phyloP scores from a whole-genome alignment of 345 rosid species.

The Eucalyptus regnans region DNA sequence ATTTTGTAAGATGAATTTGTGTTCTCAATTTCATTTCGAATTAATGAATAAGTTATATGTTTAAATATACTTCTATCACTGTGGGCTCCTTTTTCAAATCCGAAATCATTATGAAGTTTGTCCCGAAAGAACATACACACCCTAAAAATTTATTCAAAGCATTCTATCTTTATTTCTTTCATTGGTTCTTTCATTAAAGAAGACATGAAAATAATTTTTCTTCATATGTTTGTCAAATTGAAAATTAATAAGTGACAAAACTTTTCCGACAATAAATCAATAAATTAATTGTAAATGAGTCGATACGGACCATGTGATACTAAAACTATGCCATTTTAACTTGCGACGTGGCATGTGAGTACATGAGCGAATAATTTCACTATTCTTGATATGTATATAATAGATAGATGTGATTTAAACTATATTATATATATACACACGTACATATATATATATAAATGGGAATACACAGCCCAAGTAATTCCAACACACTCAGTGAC shows the following conservation, averaged over 20 bases:
- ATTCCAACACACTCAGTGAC: not conserved
- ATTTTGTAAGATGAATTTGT: not conserved
- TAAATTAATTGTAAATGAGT: not conserved
- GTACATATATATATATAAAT: no score
- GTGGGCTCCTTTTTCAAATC: not conserved
- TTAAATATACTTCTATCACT: not conserved
- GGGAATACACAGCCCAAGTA: not conserved
- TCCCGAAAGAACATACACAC: accelerated
- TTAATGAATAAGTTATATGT: not conserved
- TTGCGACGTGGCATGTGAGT: not conserved
- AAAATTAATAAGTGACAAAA: not conserved
- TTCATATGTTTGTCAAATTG: no score
- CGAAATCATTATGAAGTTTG: not conserved
- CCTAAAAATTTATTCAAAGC: not conserved
- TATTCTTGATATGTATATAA: not conserved
- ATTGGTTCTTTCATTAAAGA: not conserved
- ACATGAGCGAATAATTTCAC: not conserved
- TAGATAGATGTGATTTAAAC: not conserved
- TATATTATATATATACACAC: not conserved
- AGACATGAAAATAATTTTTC: not conserved
- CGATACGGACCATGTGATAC: not conserved
- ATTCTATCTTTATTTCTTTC: no score
- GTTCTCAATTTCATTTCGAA: not conserved
- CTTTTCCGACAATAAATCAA: no score
- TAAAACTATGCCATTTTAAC: not conserved